These are phyloP conservation scores for Boletus patriciae DNA, from an alignment of 768 basidiomycete species.

Conservation along the genomic window DNA sequence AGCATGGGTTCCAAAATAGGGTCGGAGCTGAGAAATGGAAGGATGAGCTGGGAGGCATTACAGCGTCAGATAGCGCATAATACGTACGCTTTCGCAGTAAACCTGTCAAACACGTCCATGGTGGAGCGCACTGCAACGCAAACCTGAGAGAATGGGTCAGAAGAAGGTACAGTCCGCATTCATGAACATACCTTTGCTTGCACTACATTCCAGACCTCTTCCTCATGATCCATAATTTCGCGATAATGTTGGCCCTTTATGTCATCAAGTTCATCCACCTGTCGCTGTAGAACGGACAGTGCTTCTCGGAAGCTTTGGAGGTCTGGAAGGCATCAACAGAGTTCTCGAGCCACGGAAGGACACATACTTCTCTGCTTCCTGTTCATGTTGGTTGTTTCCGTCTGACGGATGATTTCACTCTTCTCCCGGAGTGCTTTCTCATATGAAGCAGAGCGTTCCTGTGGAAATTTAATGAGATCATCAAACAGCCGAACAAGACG, in stretches of 20 bases:
- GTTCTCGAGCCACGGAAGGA: constrained; percentile 9
- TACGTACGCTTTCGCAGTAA: constrained; percentile 81
- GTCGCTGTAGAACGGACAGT: constrained; percentile 73
- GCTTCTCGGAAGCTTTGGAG: constrained; percentile 87
- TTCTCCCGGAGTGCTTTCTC: constrained; percentile 81
- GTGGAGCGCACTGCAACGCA: constrained; percentile 86
- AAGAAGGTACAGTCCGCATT: constrained; percentile 1
- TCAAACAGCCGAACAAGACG: not conserved
- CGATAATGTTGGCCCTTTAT: constrained; percentile 84
- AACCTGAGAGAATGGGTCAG: constrained; percentile 43
- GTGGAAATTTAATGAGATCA: constrained; percentile 11
- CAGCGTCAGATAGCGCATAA: constrained; percentile 2
- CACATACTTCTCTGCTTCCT: constrained; percentile 79
- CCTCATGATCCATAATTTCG: constrained; percentile 88
- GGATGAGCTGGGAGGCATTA: constrained; percentile 9
- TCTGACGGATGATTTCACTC: constrained; percentile 80
- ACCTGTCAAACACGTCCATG: constrained; percentile 88
- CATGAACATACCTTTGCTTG: constrained; percentile 64
- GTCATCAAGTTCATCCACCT: constrained; percentile 89
- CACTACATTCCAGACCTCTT: constrained; percentile 93
- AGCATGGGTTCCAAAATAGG: constrained; percentile 90
- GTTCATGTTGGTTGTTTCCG: constrained; percentile 83
- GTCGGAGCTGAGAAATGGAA: constrained; percentile 58
- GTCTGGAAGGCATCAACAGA: constrained; percentile 48
- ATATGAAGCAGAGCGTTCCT: constrained; percentile 86